Conservation (phyloP, 345 rosid species). For the Populus davidiana region DNA sequence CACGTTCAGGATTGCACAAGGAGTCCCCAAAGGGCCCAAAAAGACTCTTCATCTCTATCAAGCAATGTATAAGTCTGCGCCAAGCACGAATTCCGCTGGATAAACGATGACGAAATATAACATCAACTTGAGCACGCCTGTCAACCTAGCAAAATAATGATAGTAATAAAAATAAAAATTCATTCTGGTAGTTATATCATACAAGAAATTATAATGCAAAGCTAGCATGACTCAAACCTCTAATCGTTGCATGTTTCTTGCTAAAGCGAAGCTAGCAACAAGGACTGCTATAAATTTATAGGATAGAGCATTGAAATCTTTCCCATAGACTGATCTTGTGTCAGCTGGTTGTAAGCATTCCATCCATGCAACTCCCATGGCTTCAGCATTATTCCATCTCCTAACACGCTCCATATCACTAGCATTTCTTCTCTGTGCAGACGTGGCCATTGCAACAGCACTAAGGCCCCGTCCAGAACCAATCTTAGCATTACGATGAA, state of each 20-base stretch:
- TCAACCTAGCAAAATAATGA: constrained; percentile 60
- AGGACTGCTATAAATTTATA: constrained; percentile 92
- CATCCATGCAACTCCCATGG: constrained; percentile 98
- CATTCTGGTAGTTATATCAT: constrained; percentile 6
- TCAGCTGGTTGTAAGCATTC: constrained; percentile 97
- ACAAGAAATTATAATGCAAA: constrained; percentile 9
- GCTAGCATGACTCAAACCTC: constrained; percentile 59
- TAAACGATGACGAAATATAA: constrained; percentile 50
- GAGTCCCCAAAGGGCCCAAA: constrained; percentile 68
- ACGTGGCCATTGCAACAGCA: constrained; percentile 99
- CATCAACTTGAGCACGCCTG: constrained; percentile 81
- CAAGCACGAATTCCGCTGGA: constrained; percentile 73
- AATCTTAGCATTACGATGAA: constrained; percentile 93
- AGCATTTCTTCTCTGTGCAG: constrained; percentile 85
- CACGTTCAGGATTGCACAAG: constrained; percentile 58
- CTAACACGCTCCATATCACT: constrained; percentile 89
- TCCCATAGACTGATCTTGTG: constrained; percentile 89
- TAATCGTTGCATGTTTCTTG: constrained; percentile 93
- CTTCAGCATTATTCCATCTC: constrained; percentile 92
- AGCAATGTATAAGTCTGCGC: constrained; percentile 87
- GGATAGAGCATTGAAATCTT: constrained; percentile 92
- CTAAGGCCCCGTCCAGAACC: constrained; percentile 99
- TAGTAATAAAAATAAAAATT: constrained; percentile 1
- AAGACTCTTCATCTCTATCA: constrained; percentile 79
- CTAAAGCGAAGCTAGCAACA: constrained; percentile 98